Conservation (phyloP, 768 basidiomycete species). For the Panaeolus papilionaceus region DNA sequence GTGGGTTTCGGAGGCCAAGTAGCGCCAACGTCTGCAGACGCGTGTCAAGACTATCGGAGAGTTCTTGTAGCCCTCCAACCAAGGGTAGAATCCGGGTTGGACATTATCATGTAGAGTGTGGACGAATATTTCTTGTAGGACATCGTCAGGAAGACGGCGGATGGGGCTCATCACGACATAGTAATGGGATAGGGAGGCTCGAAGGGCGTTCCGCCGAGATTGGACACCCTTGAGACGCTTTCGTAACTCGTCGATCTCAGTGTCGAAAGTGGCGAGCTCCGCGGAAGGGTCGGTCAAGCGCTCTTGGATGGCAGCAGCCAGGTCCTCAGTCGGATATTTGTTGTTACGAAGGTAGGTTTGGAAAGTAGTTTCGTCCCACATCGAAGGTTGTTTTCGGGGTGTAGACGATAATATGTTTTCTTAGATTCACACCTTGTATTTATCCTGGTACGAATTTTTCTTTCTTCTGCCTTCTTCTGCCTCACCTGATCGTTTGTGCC, state of each 20-base stretch:
- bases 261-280: not conserved
- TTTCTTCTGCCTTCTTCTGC: not conserved
- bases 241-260: not conserved
- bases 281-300: not conserved
- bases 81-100: not conserved
- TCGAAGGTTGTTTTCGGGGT: not conserved
- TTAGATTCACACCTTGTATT: not conserved
- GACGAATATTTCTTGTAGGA: not conserved
- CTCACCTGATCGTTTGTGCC: conserved; percentile 1
- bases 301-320: not conserved
- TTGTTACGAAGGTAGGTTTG: not conserved
- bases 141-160: not conserved
- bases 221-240: not conserved
- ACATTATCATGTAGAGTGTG: not conserved
- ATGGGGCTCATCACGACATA: not conserved
- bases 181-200: not conserved
- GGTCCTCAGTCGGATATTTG: not conserved
- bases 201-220: not conserved
- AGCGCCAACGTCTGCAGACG: not conserved
- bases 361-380: not conserved
- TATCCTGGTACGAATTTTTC: not conserved
- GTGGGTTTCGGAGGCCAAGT: too few species aligned
- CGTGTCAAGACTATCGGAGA: not conserved
- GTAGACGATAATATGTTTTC: not conserved
- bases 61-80: not conserved